Evolutionary conservation across 805 yeast species (phyloP).

Genomic region (Candida tammaniensis): DNA sequence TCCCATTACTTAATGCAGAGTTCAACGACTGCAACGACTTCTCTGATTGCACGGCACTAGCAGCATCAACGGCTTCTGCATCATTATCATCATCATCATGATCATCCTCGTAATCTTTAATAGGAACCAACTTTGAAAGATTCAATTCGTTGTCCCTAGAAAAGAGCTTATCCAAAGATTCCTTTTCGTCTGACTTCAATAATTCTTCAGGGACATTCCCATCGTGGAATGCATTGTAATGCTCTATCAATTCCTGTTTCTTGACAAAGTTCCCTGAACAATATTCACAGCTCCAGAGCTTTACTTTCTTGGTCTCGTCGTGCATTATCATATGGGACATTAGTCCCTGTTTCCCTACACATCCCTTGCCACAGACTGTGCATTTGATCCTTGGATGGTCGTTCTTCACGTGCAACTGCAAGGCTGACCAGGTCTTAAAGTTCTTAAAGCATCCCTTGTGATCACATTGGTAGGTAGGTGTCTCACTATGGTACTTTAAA

Average conservation of each 20-base stretch:
- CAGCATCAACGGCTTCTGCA: slow-evolving; percentile 12
- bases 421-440: slow-evolving; percentile 70
- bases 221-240: slow-evolving; percentile 52
- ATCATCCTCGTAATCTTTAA: slow-evolving; percentile 3
- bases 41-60: slow-evolving; percentile 4
- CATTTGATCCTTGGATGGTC: slow-evolving; percentile 74
- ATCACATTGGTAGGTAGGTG: slow-evolving; percentile 57
- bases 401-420: slow-evolving; percentile 66
- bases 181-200: slow-evolving; percentile 22
- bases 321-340: slow-evolving; percentile 71
- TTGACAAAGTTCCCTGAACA: slow-evolving; percentile 54
- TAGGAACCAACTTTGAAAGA: neutral
- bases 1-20: slow-evolving; percentile 15
- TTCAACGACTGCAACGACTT: slow-evolving; percentile 10
- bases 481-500: slow-evolving; percentile 59
- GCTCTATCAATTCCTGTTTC: slow-evolving; percentile 55
- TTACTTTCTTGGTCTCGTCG: slow-evolving; percentile 48
- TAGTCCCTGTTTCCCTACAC: slow-evolving; percentile 71
- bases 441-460: slow-evolving; percentile 56
- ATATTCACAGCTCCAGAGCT: slow-evolving; percentile 63
- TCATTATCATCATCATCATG: slow-evolving; percentile 4
- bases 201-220: slow-evolving; percentile 33
- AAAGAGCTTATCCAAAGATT: slow-evolving; percentile 20
- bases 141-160: neutral
- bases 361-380: slow-evolving; percentile 60